phyloP scores from a whole-genome alignment of 1,284 basidiomycete species.

The Heliocybe sulcata region DNA sequence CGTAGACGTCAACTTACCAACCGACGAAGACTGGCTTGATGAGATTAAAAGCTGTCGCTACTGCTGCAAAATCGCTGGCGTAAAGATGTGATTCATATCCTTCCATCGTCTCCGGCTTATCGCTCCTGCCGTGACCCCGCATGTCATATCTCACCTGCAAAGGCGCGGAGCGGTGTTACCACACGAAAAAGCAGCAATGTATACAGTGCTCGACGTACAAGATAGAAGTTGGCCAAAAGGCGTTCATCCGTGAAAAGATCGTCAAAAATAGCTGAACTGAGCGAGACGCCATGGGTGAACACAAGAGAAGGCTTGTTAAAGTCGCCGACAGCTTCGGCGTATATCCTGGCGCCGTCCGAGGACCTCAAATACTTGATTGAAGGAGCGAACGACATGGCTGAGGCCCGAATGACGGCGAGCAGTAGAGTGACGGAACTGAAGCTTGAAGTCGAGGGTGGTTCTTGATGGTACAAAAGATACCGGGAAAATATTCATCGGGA shows the following conservation, averaged over 20 bases:
- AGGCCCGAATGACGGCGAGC: neutral
- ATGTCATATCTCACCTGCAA: constrained; percentile 25
- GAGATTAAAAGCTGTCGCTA: constrained; percentile 24
- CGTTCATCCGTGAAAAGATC: constrained; percentile 25
- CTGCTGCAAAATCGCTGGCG: constrained; percentile 28
- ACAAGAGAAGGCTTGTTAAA: constrained; percentile 28
- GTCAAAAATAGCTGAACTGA: constrained; percentile 29
- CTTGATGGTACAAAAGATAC: neutral
- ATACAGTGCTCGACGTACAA: constrained; percentile 15
- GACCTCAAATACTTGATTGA: constrained; percentile 7
- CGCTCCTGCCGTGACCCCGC: constrained; percentile 24
- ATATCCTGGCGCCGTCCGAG: constrained; percentile 20
- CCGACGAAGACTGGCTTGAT: constrained; percentile 26
- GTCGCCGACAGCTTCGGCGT: constrained; percentile 31
- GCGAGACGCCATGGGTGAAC: constrained; percentile 33
- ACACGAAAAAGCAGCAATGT: neutral
- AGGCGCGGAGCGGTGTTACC: neutral
- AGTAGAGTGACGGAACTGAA: neutral
- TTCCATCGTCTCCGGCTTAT: constrained; percentile 15
- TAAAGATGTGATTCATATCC: constrained; percentile 21
- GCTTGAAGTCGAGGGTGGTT: too few relatives aligned
- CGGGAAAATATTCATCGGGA: neutral
- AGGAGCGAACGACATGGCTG: neutral
- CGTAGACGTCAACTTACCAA: constrained; percentile 31
- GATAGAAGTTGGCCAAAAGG: constrained; percentile 23